phyloP scores from a whole-genome alignment of 1,284 basidiomycete species.

The Apiotrichum gracile region DNA sequence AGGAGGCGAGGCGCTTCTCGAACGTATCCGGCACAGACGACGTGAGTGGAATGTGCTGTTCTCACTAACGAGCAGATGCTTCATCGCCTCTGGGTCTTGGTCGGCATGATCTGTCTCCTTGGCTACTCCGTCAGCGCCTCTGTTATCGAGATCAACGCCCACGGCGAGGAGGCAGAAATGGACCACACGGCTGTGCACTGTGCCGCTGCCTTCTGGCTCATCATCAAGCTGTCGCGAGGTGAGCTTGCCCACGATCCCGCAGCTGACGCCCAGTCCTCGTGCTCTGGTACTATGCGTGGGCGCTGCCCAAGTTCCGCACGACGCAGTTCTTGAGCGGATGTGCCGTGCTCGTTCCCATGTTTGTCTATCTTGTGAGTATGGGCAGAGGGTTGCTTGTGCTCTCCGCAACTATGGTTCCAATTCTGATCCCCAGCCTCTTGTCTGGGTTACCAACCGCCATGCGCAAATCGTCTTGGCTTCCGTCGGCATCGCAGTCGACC shows the following conservation, averaged over 20 bases:
- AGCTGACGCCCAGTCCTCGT: constrained; percentile 17
- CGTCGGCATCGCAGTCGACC: constrained; percentile 25
- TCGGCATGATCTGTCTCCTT: constrained; percentile 40
- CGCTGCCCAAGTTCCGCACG: constrained; percentile 39
- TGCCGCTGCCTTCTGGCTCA: constrained; percentile 33
- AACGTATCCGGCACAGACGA: constrained; percentile 45
- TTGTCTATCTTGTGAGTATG: constrained; percentile 37
- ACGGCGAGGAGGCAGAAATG: background rate
- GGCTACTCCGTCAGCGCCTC: constrained; percentile 48
- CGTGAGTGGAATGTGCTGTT: constrained; percentile 17
- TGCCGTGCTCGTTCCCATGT: constrained; percentile 35
- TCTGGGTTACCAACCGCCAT: constrained; percentile 28
- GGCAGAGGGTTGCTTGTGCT: no score
- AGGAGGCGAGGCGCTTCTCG: constrained; percentile 42
- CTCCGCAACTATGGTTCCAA: no score
- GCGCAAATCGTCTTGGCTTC: constrained; percentile 30
- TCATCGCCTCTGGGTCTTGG: constrained; percentile 43
- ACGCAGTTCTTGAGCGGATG: constrained; percentile 26
- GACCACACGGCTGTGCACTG: constrained; percentile 19
- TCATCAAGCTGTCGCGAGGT: constrained; percentile 32
- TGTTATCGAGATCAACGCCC: constrained; percentile 27
- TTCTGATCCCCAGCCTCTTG: constrained; percentile 25
- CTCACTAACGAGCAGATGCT: constrained; percentile 20
- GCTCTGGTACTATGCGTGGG: constrained; percentile 29
- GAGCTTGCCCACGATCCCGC: background rate